phyloP scores from a whole-genome alignment of 192 early-diverging fungal genomes.

The Coemansia sp. region DNA sequence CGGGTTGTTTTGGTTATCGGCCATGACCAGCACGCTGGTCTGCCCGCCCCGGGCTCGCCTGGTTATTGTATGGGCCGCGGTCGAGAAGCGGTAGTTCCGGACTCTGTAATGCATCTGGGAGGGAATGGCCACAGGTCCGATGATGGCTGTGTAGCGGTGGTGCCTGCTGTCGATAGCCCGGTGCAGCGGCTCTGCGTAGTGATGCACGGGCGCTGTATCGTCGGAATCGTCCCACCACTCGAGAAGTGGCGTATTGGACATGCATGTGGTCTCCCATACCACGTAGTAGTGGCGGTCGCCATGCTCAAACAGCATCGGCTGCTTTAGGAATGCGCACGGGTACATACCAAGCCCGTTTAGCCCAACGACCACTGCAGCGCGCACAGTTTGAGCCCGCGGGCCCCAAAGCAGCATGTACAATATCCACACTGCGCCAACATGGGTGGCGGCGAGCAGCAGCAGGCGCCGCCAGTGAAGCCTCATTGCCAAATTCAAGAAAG shows the following conservation, averaged over 20 bases:
- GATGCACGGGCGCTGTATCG: background rate
- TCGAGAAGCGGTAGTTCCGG: conserved; percentile 10
- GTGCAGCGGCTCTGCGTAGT: conserved; percentile 21
- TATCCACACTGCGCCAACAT: conserved; percentile 1
- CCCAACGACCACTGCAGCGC: conserved; percentile 11
- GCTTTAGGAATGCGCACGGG: conserved; percentile 27
- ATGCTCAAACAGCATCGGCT: conserved; percentile 36
- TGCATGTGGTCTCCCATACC: conserved; percentile 44
- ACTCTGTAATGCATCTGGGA: conserved; percentile 21
- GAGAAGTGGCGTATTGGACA: conserved; percentile 6
- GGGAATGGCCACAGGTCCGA: conserved; percentile 18
- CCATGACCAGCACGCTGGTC: conserved; percentile 26
- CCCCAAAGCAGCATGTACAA: conserved; percentile 4
- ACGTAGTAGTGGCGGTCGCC: conserved; percentile 38
- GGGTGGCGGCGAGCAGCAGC: conserved; percentile 11
- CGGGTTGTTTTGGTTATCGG: conserved; percentile 42
- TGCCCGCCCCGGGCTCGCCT: background rate
- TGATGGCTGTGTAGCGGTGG: conserved; percentile 30
- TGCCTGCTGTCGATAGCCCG: conserved; percentile 21
- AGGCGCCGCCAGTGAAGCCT: conserved; percentile 21
- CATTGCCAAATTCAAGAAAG: conserved; percentile 2
- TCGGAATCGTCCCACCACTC: conserved; percentile 35
- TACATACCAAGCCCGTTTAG: conserved; percentile 15
- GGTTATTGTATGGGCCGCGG: conserved; percentile 14
- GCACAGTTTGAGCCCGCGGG: conserved; percentile 12